Evolutionary conservation across 805 yeast species (phyloP), one percentile per base, ranked within the genome.

Genomic region (Torulaspora indica): DNA sequence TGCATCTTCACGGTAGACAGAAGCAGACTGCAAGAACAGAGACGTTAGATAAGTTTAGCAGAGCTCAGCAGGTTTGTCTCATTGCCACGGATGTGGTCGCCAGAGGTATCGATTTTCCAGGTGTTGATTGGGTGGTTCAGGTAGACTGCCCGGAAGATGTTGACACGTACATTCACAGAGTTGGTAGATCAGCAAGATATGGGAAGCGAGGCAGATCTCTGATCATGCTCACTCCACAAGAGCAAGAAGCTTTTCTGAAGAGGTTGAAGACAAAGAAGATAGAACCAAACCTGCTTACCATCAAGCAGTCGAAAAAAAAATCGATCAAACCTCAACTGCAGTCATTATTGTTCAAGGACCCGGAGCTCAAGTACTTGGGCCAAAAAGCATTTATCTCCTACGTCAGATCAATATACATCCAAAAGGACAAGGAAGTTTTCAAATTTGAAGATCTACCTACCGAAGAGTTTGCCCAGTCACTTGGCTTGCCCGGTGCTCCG

Each of bases 401-500:
- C 63, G 81, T 83, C 64, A 77, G 87, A 54, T 86, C 96, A 2
- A 76, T 93, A 5, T 82, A 82, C 60, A 71, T 93, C 37, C 97
- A 90, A 66, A 81, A 82, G 57, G 96, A 91, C 60, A 88, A 88
- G 63, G 85, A 81, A 30, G 81, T 90, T 9, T 93, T 93, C 68
- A 78, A 84, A 52, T 74, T 89, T 31, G 85, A 81, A 9, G 78
- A 79, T 38, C 61, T 91, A 3, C 95, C 96, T 2, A 68, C 82
- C 2, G 96, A 91, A 51, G 85, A 77, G 44, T 89, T 72, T 65
- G 98, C 99, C 4, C 77, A 77, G 47, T 85, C 96, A 3, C 66
- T 90, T 38, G 99, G 99, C 8, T 74, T 93, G 34, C 96, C 98
- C 1, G 96, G 97, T 43, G 96, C 96, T 3, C 99, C 99, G 34